Evolutionary conservation across 2,329 filamentous ascomycete species (phyloP).

Genomic region (Clonostachys rhizophaga): DNA sequence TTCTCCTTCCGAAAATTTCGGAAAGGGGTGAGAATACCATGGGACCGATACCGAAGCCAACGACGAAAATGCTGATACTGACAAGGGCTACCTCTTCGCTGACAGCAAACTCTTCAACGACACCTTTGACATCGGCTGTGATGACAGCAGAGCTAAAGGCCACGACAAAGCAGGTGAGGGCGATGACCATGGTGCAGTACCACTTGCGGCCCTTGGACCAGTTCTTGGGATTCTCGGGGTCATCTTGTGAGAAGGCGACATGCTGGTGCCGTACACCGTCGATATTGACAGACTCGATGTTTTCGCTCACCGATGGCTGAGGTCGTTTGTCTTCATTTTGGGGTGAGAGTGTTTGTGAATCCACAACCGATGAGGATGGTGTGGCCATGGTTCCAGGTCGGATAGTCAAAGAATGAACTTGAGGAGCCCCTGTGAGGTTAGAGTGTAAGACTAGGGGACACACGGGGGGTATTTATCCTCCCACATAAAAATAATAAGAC

Average conservation of each 20-base stretch:
- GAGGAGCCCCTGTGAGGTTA: no score
- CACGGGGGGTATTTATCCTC: no score
- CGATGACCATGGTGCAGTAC: constrained; percentile 83
- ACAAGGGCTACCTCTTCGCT: constrained; percentile 70
- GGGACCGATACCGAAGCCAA: constrained; percentile 77
- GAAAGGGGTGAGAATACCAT: constrained; percentile 77
- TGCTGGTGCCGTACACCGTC: constrained; percentile 36
- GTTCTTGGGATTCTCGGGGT: constrained; percentile 80
- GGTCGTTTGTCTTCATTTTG: no score
- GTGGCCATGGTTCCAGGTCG: no score
- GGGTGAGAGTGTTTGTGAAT: no score
- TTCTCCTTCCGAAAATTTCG: constrained; percentile 67
- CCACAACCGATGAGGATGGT: no score
- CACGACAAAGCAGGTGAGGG: constrained; percentile 70
- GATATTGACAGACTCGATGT: no score
- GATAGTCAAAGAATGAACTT: no score
- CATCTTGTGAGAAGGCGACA: constrained; percentile 61
- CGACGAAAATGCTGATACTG: constrained; percentile 70
- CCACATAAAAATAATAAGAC: no score
- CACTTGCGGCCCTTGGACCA: constrained; percentile 77
- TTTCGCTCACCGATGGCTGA: no score
- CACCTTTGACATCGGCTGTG: constrained; percentile 68
- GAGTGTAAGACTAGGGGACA: no score
- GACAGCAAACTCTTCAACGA: constrained; percentile 59
- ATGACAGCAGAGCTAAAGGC: constrained; percentile 70